phyloP scores from a whole-genome alignment of 2,329 filamentous ascomycete species.

The Fonsecaea nubica region DNA sequence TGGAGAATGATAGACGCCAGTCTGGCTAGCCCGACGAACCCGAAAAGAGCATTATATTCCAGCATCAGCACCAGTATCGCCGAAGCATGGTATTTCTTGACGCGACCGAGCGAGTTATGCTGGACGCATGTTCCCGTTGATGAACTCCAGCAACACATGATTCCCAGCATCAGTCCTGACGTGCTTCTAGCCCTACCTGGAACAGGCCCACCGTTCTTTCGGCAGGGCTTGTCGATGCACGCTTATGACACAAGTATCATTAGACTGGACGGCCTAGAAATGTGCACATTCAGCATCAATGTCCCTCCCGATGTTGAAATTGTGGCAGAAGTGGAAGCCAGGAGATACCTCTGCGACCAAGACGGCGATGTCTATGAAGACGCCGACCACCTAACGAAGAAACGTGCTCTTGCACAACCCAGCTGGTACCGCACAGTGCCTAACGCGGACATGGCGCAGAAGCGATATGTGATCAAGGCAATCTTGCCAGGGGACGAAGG shows the following conservation, averaged over 20 bases:
- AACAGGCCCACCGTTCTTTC: constrained; percentile 87
- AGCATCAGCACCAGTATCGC: constrained; percentile 71
- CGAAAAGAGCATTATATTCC: constrained; percentile 77
- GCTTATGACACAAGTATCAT: constrained; percentile 90
- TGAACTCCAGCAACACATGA: constrained; percentile 88
- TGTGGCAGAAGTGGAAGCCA: constrained; percentile 87
- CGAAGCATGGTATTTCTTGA: constrained; percentile 93
- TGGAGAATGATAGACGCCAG: constrained; percentile 98
- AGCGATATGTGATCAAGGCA: constrained; percentile 92
- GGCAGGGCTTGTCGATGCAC: constrained; percentile 76
- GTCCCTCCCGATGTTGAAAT: constrained; percentile 91
- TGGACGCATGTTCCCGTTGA: constrained; percentile 94
- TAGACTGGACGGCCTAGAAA: constrained; percentile 88
- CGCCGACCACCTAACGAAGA: constrained; percentile 77
- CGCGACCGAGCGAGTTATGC: constrained; percentile 84
- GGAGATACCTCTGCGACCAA: constrained; percentile 76
- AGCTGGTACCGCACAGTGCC: constrained; percentile 78
- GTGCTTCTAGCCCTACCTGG: constrained; percentile 85
- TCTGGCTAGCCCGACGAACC: constrained; percentile 88
- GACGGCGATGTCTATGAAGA: constrained; percentile 95
- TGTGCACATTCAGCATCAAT: constrained; percentile 85
- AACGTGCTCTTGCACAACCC: constrained; percentile 85
- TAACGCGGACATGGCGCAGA: constrained; percentile 56
- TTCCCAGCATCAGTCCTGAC: constrained; percentile 84
- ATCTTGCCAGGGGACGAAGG: constrained; percentile 91